A percentile compares a stretch with the other conserved stretches of the same genome.
Evolutionary conservation across 352 stramenopile genomes (phyloP).

Genomic region (Phytophthora lateralis): DNA sequence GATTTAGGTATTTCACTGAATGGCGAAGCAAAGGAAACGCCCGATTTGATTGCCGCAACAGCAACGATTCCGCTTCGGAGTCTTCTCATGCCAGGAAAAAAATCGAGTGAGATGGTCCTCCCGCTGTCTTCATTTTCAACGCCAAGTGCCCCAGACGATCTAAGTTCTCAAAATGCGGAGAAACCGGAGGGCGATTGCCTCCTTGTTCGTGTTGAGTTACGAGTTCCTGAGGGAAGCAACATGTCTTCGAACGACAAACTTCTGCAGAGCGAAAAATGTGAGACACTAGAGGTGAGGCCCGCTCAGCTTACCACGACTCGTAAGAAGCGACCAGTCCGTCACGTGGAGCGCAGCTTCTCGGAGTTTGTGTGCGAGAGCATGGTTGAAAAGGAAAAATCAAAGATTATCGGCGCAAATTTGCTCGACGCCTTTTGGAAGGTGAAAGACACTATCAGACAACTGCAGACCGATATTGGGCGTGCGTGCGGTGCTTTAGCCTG

Average conservation of each 20-base stretch:
- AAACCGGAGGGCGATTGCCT: slow-evolving; percentile 46
- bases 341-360: slow-evolving; percentile 67
- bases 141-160: not conserved
- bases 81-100: slow-evolving; percentile 34
- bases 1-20: slow-evolving; percentile 77
- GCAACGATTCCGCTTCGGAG: slow-evolving; percentile 56
- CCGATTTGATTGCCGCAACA: slow-evolving; percentile 68
- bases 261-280: slow-evolving; percentile 10
- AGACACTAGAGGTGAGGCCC: slow-evolving; percentile 17
- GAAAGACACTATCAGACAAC: slow-evolving; percentile 77
- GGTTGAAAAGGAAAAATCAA: slow-evolving; percentile 70
- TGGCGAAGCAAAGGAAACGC: slow-evolving; percentile 68
- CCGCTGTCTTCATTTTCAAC: slow-evolving; percentile 44
- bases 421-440: slow-evolving; percentile 86
- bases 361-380: slow-evolving; percentile 75
- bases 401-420: slow-evolving; percentile 69
- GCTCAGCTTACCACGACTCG: slow-evolving; percentile 9
- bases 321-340: slow-evolving; percentile 29
- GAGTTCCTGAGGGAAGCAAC: slow-evolving; percentile 29
- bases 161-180: slow-evolving; percentile 12
- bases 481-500: slow-evolving; percentile 73
- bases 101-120: slow-evolving; percentile 42
- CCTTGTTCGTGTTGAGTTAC: slow-evolving; percentile 60
- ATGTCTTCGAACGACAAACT: slow-evolving; percentile 27
- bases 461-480: slow-evolving; percentile 79